Evolutionary conservation across 2,329 filamentous ascomycete genomes (phyloP).

Genomic region (Penicillium paneum): DNA sequence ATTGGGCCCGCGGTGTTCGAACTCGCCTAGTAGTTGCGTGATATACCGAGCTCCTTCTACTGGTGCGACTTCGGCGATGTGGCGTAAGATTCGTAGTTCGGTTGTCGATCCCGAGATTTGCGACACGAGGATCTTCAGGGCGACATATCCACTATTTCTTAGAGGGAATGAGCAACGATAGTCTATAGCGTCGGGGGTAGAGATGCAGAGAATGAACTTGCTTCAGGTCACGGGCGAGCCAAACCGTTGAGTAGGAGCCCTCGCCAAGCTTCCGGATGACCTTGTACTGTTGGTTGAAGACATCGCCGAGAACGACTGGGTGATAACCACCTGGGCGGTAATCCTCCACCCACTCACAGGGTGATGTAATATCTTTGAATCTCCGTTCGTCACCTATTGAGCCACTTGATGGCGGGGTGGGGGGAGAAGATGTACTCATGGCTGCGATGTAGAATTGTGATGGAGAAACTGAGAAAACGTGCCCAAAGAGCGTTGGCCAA

Average conservation of each 20-base stretch:
- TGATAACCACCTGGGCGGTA: slow-evolving; percentile 46
- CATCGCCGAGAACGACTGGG: slow-evolving; percentile 42
- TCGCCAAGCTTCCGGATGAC: slow-evolving; percentile 47
- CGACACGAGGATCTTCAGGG: slow-evolving; percentile 33
- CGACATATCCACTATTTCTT: slow-evolving; percentile 26
- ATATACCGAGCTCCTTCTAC: slow-evolving; percentile 13
- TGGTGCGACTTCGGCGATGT: slow-evolving; percentile 16
- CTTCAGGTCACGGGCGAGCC: slow-evolving; percentile 40
- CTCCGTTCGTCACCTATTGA: slow-evolving; percentile 8
- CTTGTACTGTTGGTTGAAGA: slow-evolving; percentile 42
- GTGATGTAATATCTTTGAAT: slow-evolving; percentile 19
- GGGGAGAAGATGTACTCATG: slow-evolving; percentile 15
- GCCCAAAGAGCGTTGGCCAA: too few relatives aligned
- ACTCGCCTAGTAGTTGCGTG: slow-evolving; percentile 24
- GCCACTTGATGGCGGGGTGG: slow-evolving; percentile 11
- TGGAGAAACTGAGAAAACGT: background rate
- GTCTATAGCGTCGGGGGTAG: slow-evolving; percentile 5
- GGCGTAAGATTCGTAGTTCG: slow-evolving; percentile 18
- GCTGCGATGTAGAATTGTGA: slow-evolving; percentile 6
- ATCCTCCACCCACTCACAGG: slow-evolving; percentile 24
- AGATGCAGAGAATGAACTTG: slow-evolving; percentile 17
- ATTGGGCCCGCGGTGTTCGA: slow-evolving; percentile 32
- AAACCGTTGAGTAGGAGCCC: slow-evolving; percentile 47
- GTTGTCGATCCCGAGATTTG: slow-evolving; percentile 15
- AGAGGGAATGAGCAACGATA: slow-evolving; percentile 11